Evolutionary conservation across 805 yeast species (phyloP), one percentile per base, ranked within the genome.

Genomic region (Wickerhamomyces pijperi): DNA sequence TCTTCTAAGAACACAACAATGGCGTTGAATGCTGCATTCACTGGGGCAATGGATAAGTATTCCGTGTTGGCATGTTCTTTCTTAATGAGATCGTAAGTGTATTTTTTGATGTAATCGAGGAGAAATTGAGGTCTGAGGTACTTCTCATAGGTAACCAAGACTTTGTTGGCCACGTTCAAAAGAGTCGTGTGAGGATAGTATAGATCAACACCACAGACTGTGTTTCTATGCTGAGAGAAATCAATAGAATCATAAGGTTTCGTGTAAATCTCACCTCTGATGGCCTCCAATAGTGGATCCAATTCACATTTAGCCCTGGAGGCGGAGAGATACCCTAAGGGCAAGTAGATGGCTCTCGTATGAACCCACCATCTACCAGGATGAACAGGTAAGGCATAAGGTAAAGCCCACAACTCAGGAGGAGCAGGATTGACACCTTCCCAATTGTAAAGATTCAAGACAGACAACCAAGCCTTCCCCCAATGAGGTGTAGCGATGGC

Each of bases 341-440:
- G 88, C 28, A 83, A 58, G 51, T 88, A 92, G 18, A 92, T 84
- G 1, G 92, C 95, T 41, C 99, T 68, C 0, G 97, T 88, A 54
- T 92, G 99, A 18, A 90, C 96, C 99, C 99, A 92, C 98, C 97
- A 92, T 54, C 84, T 73, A 28, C 88, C 94, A 1, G 99, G 98
- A 54, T 92, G 97, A 32, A 87, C 66, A 0, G 95, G 94, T 2
- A 81, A 51, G 36, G 67, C 54, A 44, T 86, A 83, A 2, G 98
- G 99, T 33, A 90, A 59, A 42, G 81, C 59, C 92, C 95, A 92
- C 36, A 87, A 61, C 54, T 92, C 99, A 2, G 97, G 90, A 3
- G 99, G 98, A 1, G 96, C 94, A 3, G 99, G 98, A 49, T 92
- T 92, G 5, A 90, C 95, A 40, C 98, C 99, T 45, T 83, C 94